Conservation (phyloP, 1,139 yeast species). For the Hyphopichia burtonii region DNA sequence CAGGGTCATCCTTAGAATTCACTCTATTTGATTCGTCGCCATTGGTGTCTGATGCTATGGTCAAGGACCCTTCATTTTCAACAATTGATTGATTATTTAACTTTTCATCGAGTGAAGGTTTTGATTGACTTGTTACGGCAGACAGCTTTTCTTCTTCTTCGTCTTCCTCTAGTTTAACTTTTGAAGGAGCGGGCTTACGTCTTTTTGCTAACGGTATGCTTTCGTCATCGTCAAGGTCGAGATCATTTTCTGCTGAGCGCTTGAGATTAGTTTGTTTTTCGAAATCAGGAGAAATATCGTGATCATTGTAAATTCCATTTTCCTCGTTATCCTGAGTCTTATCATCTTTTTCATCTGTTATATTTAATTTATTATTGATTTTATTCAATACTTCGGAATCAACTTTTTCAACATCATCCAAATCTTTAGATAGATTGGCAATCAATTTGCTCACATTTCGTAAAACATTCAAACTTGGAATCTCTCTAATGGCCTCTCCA, state of each 20-base stretch:
- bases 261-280: slow-evolving; percentile 1
- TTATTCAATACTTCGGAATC: slow-evolving; percentile 41
- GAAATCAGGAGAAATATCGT: background rate
- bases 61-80: slow-evolving; percentile 6
- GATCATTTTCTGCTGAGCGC: slow-evolving; percentile 8
- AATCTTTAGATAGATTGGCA: slow-evolving; percentile 46
- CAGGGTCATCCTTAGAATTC: slow-evolving; percentile 31
- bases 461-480: slow-evolving; percentile 48
- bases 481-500: slow-evolving; percentile 51
- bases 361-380: slow-evolving; percentile 15
- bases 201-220: slow-evolving; percentile 13
- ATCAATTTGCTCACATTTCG: slow-evolving; percentile 47
- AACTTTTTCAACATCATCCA: slow-evolving; percentile 44
- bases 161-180: slow-evolving; percentile 11
- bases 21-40: slow-evolving; percentile 5
- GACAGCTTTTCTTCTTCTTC: slow-evolving; percentile 7
- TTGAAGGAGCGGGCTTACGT: slow-evolving; percentile 7
- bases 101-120: too few relatives aligned
- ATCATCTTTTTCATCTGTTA: slow-evolving; percentile 8
- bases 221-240: slow-evolving; percentile 10
- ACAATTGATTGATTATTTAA: slow-evolving; percentile 1
- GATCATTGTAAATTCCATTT: slow-evolving; percentile 6
- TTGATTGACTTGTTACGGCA: too few relatives aligned
- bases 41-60: too few relatives aligned
- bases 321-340: slow-evolving; percentile 5